Conservation (phyloP, 495 filamentous ascomycete species). For the Articulospora tetracladia region DNA sequence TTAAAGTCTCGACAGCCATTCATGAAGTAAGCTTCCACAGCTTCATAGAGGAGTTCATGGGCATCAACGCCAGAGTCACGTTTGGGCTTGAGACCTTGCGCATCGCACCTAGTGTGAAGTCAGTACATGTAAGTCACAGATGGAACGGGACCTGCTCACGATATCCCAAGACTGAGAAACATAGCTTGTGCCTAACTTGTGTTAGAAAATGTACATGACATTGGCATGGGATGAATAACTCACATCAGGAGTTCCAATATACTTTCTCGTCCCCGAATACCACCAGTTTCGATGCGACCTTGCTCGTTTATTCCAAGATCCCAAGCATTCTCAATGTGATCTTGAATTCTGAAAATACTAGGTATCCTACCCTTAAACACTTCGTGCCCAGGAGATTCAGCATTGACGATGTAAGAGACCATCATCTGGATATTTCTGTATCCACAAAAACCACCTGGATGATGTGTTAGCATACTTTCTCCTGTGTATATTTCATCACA, state of each 20-base stretch:
- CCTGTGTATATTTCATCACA: neutral
- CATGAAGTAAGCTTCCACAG: slow-evolving; percentile 73
- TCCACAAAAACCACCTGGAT: slow-evolving; percentile 79
- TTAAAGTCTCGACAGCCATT: slow-evolving; percentile 34
- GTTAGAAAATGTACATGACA: neutral
- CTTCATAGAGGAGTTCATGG: slow-evolving; percentile 48
- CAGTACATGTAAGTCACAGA: neutral
- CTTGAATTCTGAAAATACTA: slow-evolving; percentile 78
- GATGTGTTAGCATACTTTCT: slow-evolving; percentile 26
- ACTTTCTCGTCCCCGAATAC: slow-evolving; percentile 88
- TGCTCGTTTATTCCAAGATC: slow-evolving; percentile 74
- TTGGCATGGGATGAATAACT: slow-evolving; percentile 9
- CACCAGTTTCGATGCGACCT: slow-evolving; percentile 79
- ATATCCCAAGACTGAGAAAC: slow-evolving; percentile 64
- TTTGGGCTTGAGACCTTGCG: slow-evolving; percentile 40
- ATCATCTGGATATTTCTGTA: slow-evolving; percentile 98
- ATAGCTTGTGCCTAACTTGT: slow-evolving; percentile 69
- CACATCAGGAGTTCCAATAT: slow-evolving; percentile 93
- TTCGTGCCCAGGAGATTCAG: slow-evolving; percentile 51
- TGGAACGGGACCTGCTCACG: slow-evolving; percentile 41
- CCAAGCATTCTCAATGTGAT: slow-evolving; percentile 89
- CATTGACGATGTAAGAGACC: slow-evolving; percentile 67
- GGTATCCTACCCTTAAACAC: slow-evolving; percentile 62
- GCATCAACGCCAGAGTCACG: slow-evolving; percentile 4
- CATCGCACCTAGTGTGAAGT: slow-evolving; percentile 44